A percentile compares a stretch with the other conserved stretches of the same genome.
phyloP scores from a whole-genome alignment of 805 yeast genomes.

The Sungouiozyma intestinalis region DNA sequence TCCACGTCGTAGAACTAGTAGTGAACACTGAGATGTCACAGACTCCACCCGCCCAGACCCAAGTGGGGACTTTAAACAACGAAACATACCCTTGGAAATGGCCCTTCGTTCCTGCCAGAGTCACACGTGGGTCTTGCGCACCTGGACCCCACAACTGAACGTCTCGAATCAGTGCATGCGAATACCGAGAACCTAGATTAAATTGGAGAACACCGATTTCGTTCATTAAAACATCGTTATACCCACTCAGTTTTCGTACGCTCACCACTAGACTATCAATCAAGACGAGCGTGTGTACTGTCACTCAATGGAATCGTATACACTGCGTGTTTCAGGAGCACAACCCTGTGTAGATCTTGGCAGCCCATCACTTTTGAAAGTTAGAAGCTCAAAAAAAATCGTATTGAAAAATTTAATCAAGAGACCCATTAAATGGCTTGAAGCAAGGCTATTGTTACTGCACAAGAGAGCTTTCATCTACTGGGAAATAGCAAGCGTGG shows the following conservation, averaged over 20 bases:
- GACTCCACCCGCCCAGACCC: conserved; percentile 11
- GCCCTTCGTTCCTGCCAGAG: conserved; percentile 8
- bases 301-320: too few species aligned
- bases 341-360: too few species aligned
- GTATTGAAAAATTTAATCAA: neutral
- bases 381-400: neutral
- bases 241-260: too few species aligned
- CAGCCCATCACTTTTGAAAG: too few species aligned
- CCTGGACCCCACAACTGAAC: conserved; percentile 20
- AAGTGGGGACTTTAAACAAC: conserved; percentile 18
- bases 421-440: neutral
- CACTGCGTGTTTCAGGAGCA: too few species aligned
- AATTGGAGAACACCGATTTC: conserved; percentile 13
- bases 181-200: conserved; percentile 13
- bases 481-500: too few species aligned
- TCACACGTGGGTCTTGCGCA: neutral
- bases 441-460: too few species aligned
- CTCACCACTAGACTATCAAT: too few species aligned
- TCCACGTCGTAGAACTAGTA: conserved; percentile 16
- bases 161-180: conserved; percentile 17
- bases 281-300: too few species aligned
- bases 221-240: neutral
- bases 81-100: conserved; percentile 16
- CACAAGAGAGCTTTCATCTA: too few species aligned
- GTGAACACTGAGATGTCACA: conserved; percentile 14